phyloP scores from a whole-genome alignment of 306 rosid species.

The Rubus parviflorus region DNA sequence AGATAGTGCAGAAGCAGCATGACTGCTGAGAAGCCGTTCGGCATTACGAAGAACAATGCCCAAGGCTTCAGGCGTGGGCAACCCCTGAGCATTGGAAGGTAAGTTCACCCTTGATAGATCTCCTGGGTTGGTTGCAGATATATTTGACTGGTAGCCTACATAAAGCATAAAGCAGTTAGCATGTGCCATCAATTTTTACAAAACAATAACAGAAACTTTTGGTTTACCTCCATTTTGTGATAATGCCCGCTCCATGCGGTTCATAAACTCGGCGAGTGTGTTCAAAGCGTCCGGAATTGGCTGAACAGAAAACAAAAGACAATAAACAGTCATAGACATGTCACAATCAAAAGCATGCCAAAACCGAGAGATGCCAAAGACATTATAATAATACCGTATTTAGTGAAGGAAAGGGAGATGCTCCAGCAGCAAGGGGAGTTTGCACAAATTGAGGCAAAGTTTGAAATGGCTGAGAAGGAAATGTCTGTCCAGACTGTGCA shows the following conservation, averaged over 20 bases:
- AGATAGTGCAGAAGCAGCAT: slow-evolving; percentile 77
- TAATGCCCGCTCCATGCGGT: slow-evolving; percentile 70
- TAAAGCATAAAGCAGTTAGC: slow-evolving; percentile 26
- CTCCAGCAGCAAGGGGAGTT: slow-evolving; percentile 65
- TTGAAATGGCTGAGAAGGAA: slow-evolving; percentile 59
- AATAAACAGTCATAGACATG: slow-evolving; percentile 8
- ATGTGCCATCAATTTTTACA: slow-evolving; percentile 6
- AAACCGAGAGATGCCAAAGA: slow-evolving; percentile 7
- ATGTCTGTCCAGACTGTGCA: slow-evolving; percentile 66
- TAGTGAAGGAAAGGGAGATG: slow-evolving; percentile 68
- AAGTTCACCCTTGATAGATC: slow-evolving; percentile 57
- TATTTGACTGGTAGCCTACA: slow-evolving; percentile 50
- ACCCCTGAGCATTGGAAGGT: slow-evolving; percentile 76
- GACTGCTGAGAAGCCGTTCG: slow-evolving; percentile 66
- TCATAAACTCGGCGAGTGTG: slow-evolving; percentile 81
- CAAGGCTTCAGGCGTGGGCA: slow-evolving; percentile 82
- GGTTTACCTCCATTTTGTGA: slow-evolving; percentile 57
- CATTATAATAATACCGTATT: slow-evolving; percentile 48
- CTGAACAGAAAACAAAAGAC: slow-evolving; percentile 42
- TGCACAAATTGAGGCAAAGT: slow-evolving; percentile 67
- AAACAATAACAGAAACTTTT: slow-evolving; percentile 12
- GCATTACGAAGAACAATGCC: slow-evolving; percentile 69
- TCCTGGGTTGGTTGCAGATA: slow-evolving; percentile 44
- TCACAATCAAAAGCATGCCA: slow-evolving; percentile 18
- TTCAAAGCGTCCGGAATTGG: slow-evolving; percentile 83